These are phyloP conservation scores for Colletotrichum higginsianum DNA, from an alignment of 2,329 filamentous ascomycete species.

Conservation along the genomic window DNA sequence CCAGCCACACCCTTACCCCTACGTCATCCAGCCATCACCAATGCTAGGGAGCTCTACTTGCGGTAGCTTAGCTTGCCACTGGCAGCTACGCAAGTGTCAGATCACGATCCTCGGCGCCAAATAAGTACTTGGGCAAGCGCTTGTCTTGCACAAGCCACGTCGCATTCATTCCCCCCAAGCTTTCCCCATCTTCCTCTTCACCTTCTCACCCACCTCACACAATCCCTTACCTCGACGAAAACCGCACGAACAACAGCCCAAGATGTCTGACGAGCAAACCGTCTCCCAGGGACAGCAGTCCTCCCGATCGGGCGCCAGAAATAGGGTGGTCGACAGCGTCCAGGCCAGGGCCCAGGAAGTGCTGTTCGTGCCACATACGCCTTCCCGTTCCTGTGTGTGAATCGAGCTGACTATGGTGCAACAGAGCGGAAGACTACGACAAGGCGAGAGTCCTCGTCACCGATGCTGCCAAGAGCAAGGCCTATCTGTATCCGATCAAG, in stretches of 20 bases:
- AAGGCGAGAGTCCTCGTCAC: constrained; percentile 74
- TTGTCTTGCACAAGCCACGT: not conserved
- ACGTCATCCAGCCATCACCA: constrained; percentile 41
- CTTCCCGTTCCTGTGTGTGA: not conserved
- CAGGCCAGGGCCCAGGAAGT: constrained; percentile 65
- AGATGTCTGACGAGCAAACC: constrained; percentile 36
- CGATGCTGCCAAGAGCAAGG: constrained; percentile 80
- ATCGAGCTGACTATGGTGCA: constrained; percentile 36
- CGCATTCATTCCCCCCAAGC: not conserved
- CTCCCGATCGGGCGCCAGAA: constrained; percentile 21
- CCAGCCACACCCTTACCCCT: constrained; percentile 29
- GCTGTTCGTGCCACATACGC: constrained; percentile 54
- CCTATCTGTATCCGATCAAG: constrained; percentile 84
- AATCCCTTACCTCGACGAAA: not conserved
- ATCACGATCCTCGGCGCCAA: constrained; percentile 35
- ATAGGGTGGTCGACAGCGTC: constrained; percentile 55
- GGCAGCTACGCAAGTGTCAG: constrained; percentile 32
- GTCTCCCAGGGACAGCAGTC: constrained; percentile 30
- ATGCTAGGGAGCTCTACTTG: constrained; percentile 36
- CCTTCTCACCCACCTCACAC: not conserved
- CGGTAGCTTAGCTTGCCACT: constrained; percentile 26
- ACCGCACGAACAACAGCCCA: not conserved
- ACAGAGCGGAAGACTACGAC: constrained; percentile 78
- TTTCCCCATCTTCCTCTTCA: not conserved
- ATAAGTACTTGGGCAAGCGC: constrained; percentile 25